Evolutionary conservation across 2,329 filamentous ascomycete genomes (phyloP), one percentile per base, ranked within the genome.

Genomic region (Pseudopithomyces maydicus): DNA sequence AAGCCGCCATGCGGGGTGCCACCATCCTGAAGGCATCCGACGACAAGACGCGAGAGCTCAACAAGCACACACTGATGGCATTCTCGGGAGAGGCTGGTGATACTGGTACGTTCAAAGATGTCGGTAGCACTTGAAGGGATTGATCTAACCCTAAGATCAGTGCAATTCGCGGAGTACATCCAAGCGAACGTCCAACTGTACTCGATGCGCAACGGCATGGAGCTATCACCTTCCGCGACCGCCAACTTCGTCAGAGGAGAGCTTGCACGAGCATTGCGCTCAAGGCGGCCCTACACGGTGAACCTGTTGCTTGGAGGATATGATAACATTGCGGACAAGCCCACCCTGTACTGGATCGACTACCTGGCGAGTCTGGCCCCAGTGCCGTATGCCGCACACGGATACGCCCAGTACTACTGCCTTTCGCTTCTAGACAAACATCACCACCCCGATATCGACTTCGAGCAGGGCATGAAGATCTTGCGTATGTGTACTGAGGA

Each of bases 401-500:
- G 95, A 68, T 99, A 99, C 80, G 95, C 95, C 68, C 95, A 99
- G 90, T 92, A 98, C 84, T 99, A 99, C 84, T 99, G 95, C 78
- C 85, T 99, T 59, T 96, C 92, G 6, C 96, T 97, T 68, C 87
- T 99, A 50, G 95, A 99, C 82, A 99, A 99, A 83, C 95, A 99
- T 78, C 95, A 99, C 77, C 91, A 97, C 73, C 94, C 95, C 46
- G 90, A 97, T 73, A 98, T 99, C 78, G 86, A 85, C 59, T 88
- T 95, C 53, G 92, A 90, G 61, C 86, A 96, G 77, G 95, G 95
- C 55, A 86, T 97, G 80, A 95, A 97, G 83, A 87, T 99, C 62
- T 82, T 99, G 71, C 89, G 87, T 70, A 90, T 97, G 88, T 99
- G 95, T 81, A 95, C 91, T 66, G 93, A 98, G 77, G 95, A 99